A percentile compares a stretch with the other conserved stretches of the same genome.
These are phyloP conservation scores for Penicillium lividum DNA, from an alignment of 495 filamentous ascomycete genomes.

Conservation along the genomic window DNA sequence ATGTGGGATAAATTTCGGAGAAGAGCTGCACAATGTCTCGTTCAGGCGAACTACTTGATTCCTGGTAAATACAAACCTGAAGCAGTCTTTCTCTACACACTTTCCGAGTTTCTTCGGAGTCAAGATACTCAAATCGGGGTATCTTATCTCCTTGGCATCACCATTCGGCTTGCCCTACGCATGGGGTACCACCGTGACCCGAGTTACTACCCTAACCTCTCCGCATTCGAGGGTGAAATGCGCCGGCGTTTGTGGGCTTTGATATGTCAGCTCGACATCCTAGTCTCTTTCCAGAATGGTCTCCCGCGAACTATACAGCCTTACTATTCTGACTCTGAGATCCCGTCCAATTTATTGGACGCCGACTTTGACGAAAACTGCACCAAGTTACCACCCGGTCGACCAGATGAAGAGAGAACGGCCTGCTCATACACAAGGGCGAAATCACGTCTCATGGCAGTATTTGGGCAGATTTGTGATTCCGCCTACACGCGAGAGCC, in stretches of 20 bases:
- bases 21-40: slow-evolving; percentile 34
- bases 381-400: slow-evolving; percentile 34
- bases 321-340: slow-evolving; percentile 44
- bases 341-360: slow-evolving; percentile 45
- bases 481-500: slow-evolving; percentile 40
- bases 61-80: slow-evolving; percentile 39
- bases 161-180: slow-evolving; percentile 43
- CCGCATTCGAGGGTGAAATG: slow-evolving; percentile 46
- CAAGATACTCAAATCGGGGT: slow-evolving; percentile 39
- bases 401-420: slow-evolving; percentile 41
- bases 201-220: slow-evolving; percentile 37
- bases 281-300: slow-evolving; percentile 49
- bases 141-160: slow-evolving; percentile 39
- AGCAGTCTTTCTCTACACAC: slow-evolving; percentile 39
- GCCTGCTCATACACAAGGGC: slow-evolving; percentile 36
- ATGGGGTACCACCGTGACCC: slow-evolving; percentile 52
- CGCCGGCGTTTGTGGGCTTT: slow-evolving; percentile 44
- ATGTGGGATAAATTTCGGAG: slow-evolving; percentile 29
- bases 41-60: slow-evolving; percentile 35
- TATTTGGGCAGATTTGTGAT: slow-evolving; percentile 50
- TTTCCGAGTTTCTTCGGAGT: slow-evolving; percentile 39
- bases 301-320: slow-evolving; percentile 45
- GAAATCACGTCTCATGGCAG: slow-evolving; percentile 43
- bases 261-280: slow-evolving; percentile 41
- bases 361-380: slow-evolving; percentile 44